Base-by-base conservation (phyloP, 768 basidiomycete genomes). In the Tulasnella calospora region DNA sequence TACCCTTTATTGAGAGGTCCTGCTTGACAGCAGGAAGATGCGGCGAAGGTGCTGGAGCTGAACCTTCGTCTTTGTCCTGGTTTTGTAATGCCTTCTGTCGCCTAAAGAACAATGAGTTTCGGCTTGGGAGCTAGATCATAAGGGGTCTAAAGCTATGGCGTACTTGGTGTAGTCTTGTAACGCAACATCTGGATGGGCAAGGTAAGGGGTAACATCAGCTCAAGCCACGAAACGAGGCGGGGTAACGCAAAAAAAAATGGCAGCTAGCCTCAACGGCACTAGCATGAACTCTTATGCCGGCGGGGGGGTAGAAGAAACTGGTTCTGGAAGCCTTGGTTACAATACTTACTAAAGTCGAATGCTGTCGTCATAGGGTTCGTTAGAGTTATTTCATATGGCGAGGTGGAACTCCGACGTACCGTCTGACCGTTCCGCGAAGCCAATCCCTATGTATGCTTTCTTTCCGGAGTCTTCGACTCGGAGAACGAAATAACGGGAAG, bases 361-460 rank as follows among this genome's bases (percentile, higher is more conserved):
- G 79, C 79, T 76, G 35, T 76, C 38, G 75, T 38, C 21, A 72
- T 40, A 33, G 47, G 35, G n/a, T 55, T 36, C 51, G 57, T 51
- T 33, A 51, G 47, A 76, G 75, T 51, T 30, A 17, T n/a, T 10
- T 30, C n/a, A 12, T 5, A 55, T 36, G 33, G 8, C 1, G 35
- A 76, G 1, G 21, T 1, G 51, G 36, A 40, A 27, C 47, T 12
- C 33, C 46, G 36, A 55, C 75, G 30, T 61, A 76, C 94, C 93
- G 81, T 95, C 94, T 10, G 93, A 88, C 33, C 95, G 89, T 83
- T 96, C 95, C 30, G 89, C 88, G 83, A 96, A 98, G 21, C 96
- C 96, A 89, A 98, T 92, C 7, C 96, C 96, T 78, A 98, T 94
- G 82, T 94, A 96, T 1, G 96, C 96, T 83, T 94, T 92, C 84